Evolutionary conservation across 2,329 filamentous ascomycete genomes (phyloP).

Genomic region (Aspergillus sp.): DNA sequence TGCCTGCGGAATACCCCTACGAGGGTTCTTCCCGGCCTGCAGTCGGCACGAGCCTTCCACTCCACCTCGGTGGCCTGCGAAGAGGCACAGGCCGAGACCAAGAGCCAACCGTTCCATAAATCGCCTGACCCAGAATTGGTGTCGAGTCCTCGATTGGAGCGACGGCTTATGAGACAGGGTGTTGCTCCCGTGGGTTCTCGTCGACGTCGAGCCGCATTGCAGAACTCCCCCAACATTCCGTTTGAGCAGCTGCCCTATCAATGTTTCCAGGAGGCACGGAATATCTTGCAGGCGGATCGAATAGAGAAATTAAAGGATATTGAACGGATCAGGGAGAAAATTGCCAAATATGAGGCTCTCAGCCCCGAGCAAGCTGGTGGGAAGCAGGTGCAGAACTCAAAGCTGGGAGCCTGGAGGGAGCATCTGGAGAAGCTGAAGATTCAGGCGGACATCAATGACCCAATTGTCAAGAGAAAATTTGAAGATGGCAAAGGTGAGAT

Average conservation of each 20-base stretch:
- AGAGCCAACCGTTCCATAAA: constrained; percentile 36
- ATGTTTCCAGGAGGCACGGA: constrained; percentile 93
- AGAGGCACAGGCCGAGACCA: constrained; percentile 37
- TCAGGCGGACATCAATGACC: constrained; percentile 89
- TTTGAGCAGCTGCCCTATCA: constrained; percentile 96
- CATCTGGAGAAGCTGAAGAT: constrained; percentile 78
- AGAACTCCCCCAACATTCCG: constrained; percentile 60
- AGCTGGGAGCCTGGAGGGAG: constrained; percentile 62
- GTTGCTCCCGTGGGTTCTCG: constrained; percentile 73
- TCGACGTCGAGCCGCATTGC: constrained; percentile 69
- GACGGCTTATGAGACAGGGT: constrained; percentile 60
- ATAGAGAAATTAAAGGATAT: constrained; percentile 73
- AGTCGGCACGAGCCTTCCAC: constrained; percentile 43
- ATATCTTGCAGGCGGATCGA: constrained; percentile 71
- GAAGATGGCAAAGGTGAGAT: constrained; percentile 76
- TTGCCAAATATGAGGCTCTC: constrained; percentile 59
- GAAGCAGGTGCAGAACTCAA: constrained; percentile 57
- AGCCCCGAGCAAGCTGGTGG: constrained; percentile 56
- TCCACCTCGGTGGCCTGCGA: constrained; percentile 39
- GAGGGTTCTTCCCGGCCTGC: constrained; percentile 25
- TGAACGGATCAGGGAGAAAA: constrained; percentile 57
- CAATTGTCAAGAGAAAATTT: constrained; percentile 83
- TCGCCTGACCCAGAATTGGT: constrained; percentile 61
- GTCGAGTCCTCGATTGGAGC: constrained; percentile 57
- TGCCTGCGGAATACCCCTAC: constrained; percentile 33